These are phyloP conservation scores for Taphrina wiesneri DNA, from an alignment of 1,139 yeast genomes.

Conservation along the genomic window DNA sequence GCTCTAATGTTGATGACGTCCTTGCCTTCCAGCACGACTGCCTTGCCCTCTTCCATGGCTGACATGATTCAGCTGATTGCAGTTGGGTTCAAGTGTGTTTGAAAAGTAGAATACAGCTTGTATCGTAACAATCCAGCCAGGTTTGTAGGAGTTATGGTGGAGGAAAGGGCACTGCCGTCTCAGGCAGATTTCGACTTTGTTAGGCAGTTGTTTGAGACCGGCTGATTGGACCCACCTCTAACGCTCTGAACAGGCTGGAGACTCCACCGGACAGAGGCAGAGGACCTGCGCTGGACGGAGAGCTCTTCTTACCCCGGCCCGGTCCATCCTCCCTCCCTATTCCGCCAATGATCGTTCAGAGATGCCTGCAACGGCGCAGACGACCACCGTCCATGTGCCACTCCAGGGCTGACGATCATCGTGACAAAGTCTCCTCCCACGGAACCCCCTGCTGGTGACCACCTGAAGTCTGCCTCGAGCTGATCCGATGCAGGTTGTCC, in stretches of 20 bases:
- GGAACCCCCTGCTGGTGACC: no score
- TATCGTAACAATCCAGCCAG: no score
- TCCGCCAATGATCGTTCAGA: not conserved
- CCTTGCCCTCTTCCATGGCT: constrained; percentile 15
- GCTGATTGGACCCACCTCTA: not conserved
- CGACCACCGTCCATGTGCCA: no score
- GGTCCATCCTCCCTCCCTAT: not conserved
- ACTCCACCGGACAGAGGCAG: not conserved
- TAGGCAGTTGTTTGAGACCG: not conserved
- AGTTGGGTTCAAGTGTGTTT: not conserved
- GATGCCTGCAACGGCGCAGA: no score
- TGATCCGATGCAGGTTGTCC: no score
- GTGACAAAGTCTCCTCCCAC: no score
- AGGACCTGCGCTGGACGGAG: not conserved
- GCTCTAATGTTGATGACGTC: constrained; percentile 7
- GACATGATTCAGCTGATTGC: not conserved
- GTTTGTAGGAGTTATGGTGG: not conserved
- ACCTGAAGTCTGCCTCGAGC: no score
- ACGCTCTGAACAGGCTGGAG: no score
- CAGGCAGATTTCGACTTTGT: not conserved
- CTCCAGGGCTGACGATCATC: no score
- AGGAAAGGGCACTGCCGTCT: not conserved
- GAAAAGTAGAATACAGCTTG: no score
- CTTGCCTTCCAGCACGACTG: constrained; percentile 29
- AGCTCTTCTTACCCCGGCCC: not conserved